Evolutionary conservation across 306 rosid species (phyloP).

Genomic region (Acacia melanoxylon): DNA sequence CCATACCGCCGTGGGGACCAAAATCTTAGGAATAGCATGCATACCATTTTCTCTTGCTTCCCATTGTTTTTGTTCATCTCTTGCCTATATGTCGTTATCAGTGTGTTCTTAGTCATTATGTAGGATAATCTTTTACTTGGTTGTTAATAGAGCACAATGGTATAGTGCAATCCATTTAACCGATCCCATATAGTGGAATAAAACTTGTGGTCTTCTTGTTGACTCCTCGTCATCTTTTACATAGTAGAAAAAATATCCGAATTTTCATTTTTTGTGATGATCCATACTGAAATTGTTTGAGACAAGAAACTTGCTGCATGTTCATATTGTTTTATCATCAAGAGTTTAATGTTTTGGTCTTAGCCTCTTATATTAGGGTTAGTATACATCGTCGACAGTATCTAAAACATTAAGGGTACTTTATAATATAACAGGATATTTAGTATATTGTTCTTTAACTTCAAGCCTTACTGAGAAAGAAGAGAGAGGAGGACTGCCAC

Average conservation of each 20-base stretch:
- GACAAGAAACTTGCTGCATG: neutral
- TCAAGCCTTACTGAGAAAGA: neutral
- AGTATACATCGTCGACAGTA: neutral
- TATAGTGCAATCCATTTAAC: neutral
- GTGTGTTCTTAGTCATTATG: neutral
- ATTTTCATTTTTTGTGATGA: neutral
- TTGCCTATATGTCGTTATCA: neutral
- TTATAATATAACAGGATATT: slow-evolving; percentile 17
- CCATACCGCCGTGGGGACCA: neutral
- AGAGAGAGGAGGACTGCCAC: neutral
- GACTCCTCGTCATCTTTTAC: neutral
- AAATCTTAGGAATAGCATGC: neutral
- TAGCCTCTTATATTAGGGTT: neutral
- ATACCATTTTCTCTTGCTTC: neutral
- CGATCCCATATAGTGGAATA: neutral
- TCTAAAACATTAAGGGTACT: neutral
- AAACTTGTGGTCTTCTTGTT: neutral
- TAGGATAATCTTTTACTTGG: neutral
- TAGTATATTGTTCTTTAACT: neutral
- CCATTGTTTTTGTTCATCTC: neutral
- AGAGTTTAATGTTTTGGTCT: slow-evolving; percentile 1
- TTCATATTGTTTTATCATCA: neutral
- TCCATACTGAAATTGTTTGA: neutral
- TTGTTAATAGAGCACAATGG: neutral
- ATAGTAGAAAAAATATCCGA: neutral